Base-by-base conservation (phyloP, 2,329 filamentous ascomycete species). In the Xylaria sp. region DNA sequence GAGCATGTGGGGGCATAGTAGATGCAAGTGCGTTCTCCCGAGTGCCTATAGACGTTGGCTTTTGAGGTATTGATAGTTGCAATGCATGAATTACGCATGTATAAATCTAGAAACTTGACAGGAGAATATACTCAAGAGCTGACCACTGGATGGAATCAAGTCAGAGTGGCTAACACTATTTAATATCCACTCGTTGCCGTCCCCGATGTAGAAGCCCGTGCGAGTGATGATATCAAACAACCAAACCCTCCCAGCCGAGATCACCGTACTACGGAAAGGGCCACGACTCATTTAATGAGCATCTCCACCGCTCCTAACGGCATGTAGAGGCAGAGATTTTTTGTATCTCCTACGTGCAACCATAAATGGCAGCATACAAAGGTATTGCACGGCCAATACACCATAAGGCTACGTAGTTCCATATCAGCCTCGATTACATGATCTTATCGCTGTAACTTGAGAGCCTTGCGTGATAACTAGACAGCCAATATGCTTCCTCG, bases 141-240 rank as follows among this genome's bases (percentile, higher is more conserved):
- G 12, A n/a, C n/a, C n/a, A 28, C 32, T 10, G 15, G 20, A 18
- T 8, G 20, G 4, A 41, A 18, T 34, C 15, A 25, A 50, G n/a
- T 9, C 15, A n/a, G 36, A 6, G 20, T 23, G 48, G 13, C 55
- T 13, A 20, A 43, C 25, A 20, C 10, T 55, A 52, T 28, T 59
- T 59, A 53, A 60, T 53, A 65, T 28, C 36, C 28, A n/a, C 45
- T 20, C 20, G 34, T 53, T 53, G 28, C 62, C 28, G 9, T n/a
- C 43, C 6, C 7, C 6, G 34, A 58, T 50, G 43, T 58, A 32
- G 23, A 13, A 59, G 45, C 28, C 55, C 20, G 36, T 25, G 5
- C 32, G 20, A 30, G 36, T 36, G 10, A 45, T 13, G 10, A 59
- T 52, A n/a, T 30, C 28, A 36, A 28, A 52, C 34, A 9, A 53